A percentile compares a stretch with the other conserved stretches of the same genome.
Evolutionary conservation across 441 rosid species (phyloP).

Genomic region (Populus hybrid): DNA sequence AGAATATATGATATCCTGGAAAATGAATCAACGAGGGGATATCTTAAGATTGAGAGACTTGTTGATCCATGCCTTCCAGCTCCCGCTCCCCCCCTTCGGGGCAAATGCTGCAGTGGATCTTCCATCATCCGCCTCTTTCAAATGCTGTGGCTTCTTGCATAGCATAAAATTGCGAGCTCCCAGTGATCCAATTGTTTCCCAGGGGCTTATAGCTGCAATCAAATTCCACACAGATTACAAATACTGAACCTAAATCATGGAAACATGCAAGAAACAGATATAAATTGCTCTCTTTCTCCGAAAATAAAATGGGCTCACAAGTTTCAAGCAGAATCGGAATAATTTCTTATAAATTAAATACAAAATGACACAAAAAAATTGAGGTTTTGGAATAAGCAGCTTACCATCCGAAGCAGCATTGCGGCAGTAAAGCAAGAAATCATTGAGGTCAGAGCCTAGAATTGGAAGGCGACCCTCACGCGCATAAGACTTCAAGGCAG

Average conservation of each 20-base stretch:
- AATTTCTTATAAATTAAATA: not conserved
- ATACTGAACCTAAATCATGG: not conserved
- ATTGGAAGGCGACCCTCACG: slow-evolving; percentile 92
- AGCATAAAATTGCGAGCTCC: slow-evolving; percentile 81
- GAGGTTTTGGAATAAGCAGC: not conserved
- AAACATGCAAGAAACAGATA: not conserved
- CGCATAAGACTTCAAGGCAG: slow-evolving; percentile 80
- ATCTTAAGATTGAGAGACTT: slow-evolving; percentile 76
- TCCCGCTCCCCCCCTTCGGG: slow-evolving; percentile 51
- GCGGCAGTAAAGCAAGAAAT: slow-evolving; percentile 74
- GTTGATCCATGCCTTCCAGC: slow-evolving; percentile 90
- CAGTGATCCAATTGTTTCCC: slow-evolving; percentile 76
- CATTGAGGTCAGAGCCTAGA: slow-evolving; percentile 73
- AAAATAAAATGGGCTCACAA: not conserved
- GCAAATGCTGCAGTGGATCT: slow-evolving; percentile 30
- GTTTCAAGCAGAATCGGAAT: not conserved
- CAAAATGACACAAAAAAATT: not conserved
- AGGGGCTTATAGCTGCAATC: slow-evolving; percentile 62
- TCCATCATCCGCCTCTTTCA: slow-evolving; percentile 32
- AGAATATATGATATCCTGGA: too few species aligned
- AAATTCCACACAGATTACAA: slow-evolving; percentile 8
- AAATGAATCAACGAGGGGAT: slow-evolving; percentile 57
- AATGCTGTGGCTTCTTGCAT: slow-evolving; percentile 68
- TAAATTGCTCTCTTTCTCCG: not conserved
- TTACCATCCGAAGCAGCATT: slow-evolving; percentile 62